Base-by-base conservation (phyloP, 345 rosid genomes). In the Populus pruinosa region DNA sequence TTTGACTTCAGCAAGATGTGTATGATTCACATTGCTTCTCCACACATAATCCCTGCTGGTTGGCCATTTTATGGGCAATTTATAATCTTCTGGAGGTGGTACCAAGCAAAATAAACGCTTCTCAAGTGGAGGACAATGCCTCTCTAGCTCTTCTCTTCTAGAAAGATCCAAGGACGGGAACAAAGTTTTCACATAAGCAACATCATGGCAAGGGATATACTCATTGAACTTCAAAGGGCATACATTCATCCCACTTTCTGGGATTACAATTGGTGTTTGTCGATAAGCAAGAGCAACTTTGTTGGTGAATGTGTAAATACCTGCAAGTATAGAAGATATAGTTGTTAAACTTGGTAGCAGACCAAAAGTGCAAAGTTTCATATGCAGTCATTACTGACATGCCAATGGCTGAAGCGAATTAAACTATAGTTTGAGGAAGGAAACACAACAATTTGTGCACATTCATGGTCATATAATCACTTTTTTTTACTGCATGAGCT, bases 1-100 rank as follows among this genome's bases (percentile, higher is more conserved):
- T 82, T 93, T 92, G 38, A 93, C 92, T 77, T 89, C 86, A 76
- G 98, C 94, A 69, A 95, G 96, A 86, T 31, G 96, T 18, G 94
- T 87, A 84, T 92, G 98, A 85, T 96, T 96, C 81, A 96, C 98
- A 84, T 96, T 96, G 81, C 94, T 93, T 81, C 92, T 80, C 99
- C 98, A 93, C 16, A 92, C 90, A 67, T 86, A 96, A 79, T 92
- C 97, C 86, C 94, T 82, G 89, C 98, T 93, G 2, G 82, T 80
- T 2, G 98, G 99, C 99, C 99, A 96, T 84, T 84, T 91, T 73
- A 93, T 84, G 10, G 99, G 97, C 67, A 91, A 56, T 84, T 86
- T 96, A 71, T 96, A 96, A 86, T 91, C 98, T 69, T 83, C 74
- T 1, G 98, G 98, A 29, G 95, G 99, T 38, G 99, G 98, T 27